Base-by-base conservation (phyloP, 345 rosid species). In the Eutrema japonicum region DNA sequence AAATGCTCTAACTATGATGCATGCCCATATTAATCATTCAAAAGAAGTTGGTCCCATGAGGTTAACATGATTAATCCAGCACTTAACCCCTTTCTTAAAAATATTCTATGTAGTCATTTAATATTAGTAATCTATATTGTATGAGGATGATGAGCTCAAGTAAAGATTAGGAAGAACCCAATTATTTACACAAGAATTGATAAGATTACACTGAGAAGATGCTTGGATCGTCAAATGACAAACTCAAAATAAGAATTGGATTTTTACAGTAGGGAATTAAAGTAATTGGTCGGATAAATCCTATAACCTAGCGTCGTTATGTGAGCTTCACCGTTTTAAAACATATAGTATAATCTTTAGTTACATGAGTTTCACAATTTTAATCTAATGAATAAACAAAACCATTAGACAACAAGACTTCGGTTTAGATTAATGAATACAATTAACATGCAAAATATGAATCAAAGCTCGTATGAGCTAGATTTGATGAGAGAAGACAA, bases 41-140 rank as follows among this genome's bases (percentile, higher is more conserved):
- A 57, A 71, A 64, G 72, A 64, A 64, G 62, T 49, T 70, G 80
- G 80, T 48, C 76, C 80, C 76, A 71, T 56, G 57, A 77, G 76
- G 68, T 71, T 71, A 71, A 77, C 80, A 77, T 77, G 76, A 77
- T 77, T 77, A 77, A 77, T 57, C 76, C 76, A 71, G 16, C 76
- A 64, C 76, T 71, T 77, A 71, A 71, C n/a, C 72, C n/a, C 42
- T 70, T 76, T 70, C 41, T 58, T 65, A 49, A 70, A 70, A 9
- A 26, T n/a, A 49, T 63, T 46, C 16, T 48, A 29, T 69, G 3
- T 58, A 30, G 59, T 32, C 30, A 47, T 62, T 45, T 51, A 0
- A 59, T 68, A 62, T 22, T 35, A 57, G 40, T 43, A 12, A 8
- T 65, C 26, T 67, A 10, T n/a, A 33, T 7, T 30, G 73, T 49